Evolutionary conservation across 495 filamentous ascomycete species (phyloP), one percentile per base, ranked within the genome.

Genomic region (Parmelia sp.): DNA sequence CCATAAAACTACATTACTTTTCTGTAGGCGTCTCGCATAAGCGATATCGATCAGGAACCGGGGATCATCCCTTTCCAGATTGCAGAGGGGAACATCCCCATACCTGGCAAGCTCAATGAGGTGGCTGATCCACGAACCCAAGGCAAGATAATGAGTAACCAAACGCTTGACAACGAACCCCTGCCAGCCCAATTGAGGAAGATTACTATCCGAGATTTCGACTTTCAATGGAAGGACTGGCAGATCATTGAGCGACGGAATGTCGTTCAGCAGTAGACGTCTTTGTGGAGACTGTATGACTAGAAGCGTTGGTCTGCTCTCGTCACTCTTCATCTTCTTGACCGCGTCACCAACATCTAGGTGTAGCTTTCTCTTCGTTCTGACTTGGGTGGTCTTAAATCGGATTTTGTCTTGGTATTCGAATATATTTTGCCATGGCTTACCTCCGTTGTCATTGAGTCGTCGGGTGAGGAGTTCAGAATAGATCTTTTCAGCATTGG

Each of bases 1-100:
- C 94, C 94, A 99, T n/a, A 99, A 81, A 21, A 99, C 88, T 9
- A 99, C 90, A 66, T 92, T 92, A 70, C 92, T 96, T 68, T 89
- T 86, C 70, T 94, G 91, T 59, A 99, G 77, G 15, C 95, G 86
- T 59, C 94, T 78, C 1, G 94, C 94, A 74, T 97, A 99, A 4
- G 94, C 90, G 53, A 99, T 84, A 71, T 99, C 94, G 70, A 99
- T 97, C 60, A 97, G 76, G 73, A 91, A 99, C 29, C 89, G 82
- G 25, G 94, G 93, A 70, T 99, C 94, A 68, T 97, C 92, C 51
- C 85, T 86, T 71, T 97, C 95, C 35, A 99, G 77, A 69, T 99
- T 97, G 76, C 94, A 97, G 58, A 99, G 80, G 23, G 94, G 94
- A 42, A 97, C 84, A 75, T 97, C 89, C 27, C 94, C 95, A 71